Evolutionary conservation across 768 basidiomycete genomes (phyloP), one percentile per base, ranked within the genome.

Genomic region (Amanita molliuscula): DNA sequence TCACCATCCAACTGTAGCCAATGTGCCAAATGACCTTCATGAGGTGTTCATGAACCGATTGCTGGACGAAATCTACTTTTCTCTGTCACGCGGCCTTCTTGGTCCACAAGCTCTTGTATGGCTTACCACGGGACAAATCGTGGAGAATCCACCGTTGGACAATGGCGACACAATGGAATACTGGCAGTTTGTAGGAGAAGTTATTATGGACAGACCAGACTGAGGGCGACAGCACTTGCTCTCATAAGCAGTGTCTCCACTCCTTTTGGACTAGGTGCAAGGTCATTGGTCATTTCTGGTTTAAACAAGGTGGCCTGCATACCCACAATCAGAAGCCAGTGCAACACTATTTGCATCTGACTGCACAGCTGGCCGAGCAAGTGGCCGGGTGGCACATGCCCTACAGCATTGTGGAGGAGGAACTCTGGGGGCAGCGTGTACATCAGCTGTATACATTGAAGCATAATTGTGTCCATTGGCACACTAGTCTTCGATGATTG

Each of bases 151-250:
- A 3, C 95, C 96, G 31, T 72, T 98, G 44, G 91, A 94, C 62
- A 94, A 93, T 60, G 94, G 94, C 2, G 95, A 97, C 65, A 91
- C 89, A 34, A 90, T 78, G 1, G 94, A 99, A 64, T 98, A 96
- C 64, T 83, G 82, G 58, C 80, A 93, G 18, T 99, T 95, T 64
- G 78, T 97, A 55, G 93, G 93, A 71, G 94, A 97, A 66, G 87
- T 92, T 29, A 85, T 98, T 50, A 98, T 57, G 90, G 91, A 5
- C 83, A 86, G 62, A 96, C 92, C 11, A 87, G 90, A 0, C 96
- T 95, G 26, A 78, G 96, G 16, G 92, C 90, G 48, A 94, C 91
- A 15, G 74, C 92, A 20, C 74, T 99, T 25, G 93, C 93, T 34
- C 75, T 99, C 46, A 74, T 98, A 44, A 87, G 84, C 60, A 84